Percentiles rank a stretch among this genome's conserved stretches.
Conservation (phyloP, 768 basidiomycete genomes). For the Mycena galopus region DNA sequence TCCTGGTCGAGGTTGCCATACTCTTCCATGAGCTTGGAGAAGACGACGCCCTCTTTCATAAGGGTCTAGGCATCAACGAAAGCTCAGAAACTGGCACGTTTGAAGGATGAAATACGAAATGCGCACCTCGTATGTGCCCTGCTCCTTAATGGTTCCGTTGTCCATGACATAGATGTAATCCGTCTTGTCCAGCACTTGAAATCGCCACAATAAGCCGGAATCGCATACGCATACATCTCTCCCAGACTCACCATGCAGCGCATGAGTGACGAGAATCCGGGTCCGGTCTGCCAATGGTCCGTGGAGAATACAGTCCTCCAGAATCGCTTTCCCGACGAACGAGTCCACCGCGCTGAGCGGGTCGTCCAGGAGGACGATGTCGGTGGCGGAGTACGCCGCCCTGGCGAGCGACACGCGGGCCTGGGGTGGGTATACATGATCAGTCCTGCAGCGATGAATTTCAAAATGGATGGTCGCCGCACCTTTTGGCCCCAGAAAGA, state of each 20-base stretch:
- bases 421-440: conserved; percentile 32
- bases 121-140: conserved; percentile 69
- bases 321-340: conserved; percentile 75
- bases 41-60: conserved; percentile 56
- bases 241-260: conserved; percentile 52
- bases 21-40: conserved; percentile 68
- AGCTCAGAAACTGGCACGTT: conserved; percentile 9
- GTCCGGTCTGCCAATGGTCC: conserved; percentile 69
- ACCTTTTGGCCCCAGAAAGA: conserved; percentile 63
- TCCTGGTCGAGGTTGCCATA: conserved; percentile 59
- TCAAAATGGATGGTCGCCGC: not conserved
- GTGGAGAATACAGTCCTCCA: conserved; percentile 70
- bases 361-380: conserved; percentile 86
- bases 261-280: conserved; percentile 72
- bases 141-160: conserved; percentile 68
- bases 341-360: conserved; percentile 86
- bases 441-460: too few relatives aligned
- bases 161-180: conserved; percentile 78
- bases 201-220: not conserved
- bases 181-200: conserved; percentile 61
- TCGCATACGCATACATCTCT: not conserved
- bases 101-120: not conserved
- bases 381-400: conserved; percentile 79
- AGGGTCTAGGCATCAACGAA: conserved; percentile 57
- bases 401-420: conserved; percentile 84